Percentiles rank a stretch among this genome's conserved stretches.
phyloP scores from a whole-genome alignment of 1,139 yeast species.

The Saccharomyces pastorianus region DNA sequence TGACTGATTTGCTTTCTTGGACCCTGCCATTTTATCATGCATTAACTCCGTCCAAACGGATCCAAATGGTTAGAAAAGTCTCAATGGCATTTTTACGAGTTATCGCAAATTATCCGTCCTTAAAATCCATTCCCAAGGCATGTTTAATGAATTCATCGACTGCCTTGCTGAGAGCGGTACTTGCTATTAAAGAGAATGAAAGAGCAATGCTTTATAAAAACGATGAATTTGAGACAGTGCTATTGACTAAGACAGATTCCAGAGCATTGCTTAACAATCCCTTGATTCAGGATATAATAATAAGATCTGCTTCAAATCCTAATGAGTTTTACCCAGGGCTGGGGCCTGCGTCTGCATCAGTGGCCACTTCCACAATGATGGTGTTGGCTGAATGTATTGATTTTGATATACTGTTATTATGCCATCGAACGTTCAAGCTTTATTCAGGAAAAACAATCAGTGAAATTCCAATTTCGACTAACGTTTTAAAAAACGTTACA shows the following conservation, averaged over 20 bases:
- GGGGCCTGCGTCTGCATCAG: slow-evolving; percentile 25
- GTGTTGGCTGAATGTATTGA: slow-evolving; percentile 42
- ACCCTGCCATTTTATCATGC: slow-evolving; percentile 30
- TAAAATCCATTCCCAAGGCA: slow-evolving; percentile 28
- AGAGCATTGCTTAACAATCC: slow-evolving; percentile 35
- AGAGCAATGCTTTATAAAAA: slow-evolving; percentile 21
- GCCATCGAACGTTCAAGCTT: slow-evolving; percentile 44
- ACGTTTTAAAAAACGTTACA: slow-evolving; percentile 40
- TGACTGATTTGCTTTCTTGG: slow-evolving; percentile 32
- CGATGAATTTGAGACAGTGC: slow-evolving; percentile 33
- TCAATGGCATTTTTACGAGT: slow-evolving; percentile 28
- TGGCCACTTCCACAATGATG: slow-evolving; percentile 35
- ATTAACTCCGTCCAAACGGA: slow-evolving; percentile 27
- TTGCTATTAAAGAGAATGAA: slow-evolving; percentile 26
- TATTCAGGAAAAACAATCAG: slow-evolving; percentile 32
- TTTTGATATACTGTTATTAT: slow-evolving; percentile 50
- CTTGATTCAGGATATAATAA: slow-evolving; percentile 33
- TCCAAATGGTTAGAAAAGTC: slow-evolving; percentile 32
- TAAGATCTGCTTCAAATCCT: slow-evolving; percentile 34
- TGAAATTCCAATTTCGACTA: slow-evolving; percentile 36
- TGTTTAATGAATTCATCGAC: slow-evolving; percentile 31
- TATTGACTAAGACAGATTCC: slow-evolving; percentile 39
- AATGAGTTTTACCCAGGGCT: slow-evolving; percentile 29
- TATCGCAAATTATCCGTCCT: slow-evolving; percentile 21
- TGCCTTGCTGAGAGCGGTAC: slow-evolving; percentile 25